phyloP scores from a whole-genome alignment of 2,329 filamentous ascomycete genomes.

The Alternaria viburni region DNA sequence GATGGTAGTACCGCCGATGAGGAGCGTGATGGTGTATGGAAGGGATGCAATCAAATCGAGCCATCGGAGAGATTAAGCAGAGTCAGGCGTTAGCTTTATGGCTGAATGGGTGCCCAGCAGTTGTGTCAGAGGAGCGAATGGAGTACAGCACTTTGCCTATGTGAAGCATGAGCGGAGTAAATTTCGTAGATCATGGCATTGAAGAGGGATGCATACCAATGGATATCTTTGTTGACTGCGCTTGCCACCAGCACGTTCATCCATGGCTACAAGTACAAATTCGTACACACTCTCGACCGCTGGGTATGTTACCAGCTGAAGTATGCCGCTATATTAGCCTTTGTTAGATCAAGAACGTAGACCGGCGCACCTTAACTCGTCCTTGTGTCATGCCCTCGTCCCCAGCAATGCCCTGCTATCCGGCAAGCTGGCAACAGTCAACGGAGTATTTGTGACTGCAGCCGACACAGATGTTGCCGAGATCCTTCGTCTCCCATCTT shows the following conservation, averaged over 20 bases:
- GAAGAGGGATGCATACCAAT: background rate
- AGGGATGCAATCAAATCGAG: background rate
- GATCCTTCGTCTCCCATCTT: conserved; percentile 17
- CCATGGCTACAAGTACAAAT: background rate
- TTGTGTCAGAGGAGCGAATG: background rate
- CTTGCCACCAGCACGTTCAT: background rate
- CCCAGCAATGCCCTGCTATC: background rate
- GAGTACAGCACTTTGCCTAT: background rate
- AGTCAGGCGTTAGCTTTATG: background rate
- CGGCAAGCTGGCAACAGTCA: conserved; percentile 14
- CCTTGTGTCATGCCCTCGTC: background rate
- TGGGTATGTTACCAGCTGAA: background rate
- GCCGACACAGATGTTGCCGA: conserved; percentile 18
- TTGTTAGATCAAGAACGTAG: background rate
- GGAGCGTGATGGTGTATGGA: background rate
- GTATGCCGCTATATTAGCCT: background rate
- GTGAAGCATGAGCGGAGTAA: background rate
- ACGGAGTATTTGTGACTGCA: conserved; percentile 17
- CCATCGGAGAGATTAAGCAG: background rate
- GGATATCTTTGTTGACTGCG: background rate
- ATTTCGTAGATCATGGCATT: background rate
- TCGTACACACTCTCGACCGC: background rate
- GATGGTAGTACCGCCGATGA: background rate
- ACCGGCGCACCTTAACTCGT: background rate
- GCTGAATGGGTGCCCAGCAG: background rate